Evolutionary conservation across 2,329 filamentous ascomycete genomes (phyloP).

Genomic region (Alternaria angustiovoidea): DNA sequence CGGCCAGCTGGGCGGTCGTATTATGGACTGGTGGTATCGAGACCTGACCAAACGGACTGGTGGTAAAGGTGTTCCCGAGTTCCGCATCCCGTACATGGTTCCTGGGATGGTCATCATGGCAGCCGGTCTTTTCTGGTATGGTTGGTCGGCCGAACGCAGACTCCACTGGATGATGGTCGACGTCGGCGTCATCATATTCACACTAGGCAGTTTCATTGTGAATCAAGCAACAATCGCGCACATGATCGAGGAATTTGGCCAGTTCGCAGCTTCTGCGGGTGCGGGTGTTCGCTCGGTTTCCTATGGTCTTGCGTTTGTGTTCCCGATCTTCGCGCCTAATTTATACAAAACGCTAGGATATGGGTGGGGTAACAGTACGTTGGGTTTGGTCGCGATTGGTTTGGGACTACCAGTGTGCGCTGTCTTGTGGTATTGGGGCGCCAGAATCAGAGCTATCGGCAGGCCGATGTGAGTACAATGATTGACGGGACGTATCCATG

Average conservation of each 20-base stretch:
- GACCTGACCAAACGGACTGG: slow-evolving; percentile 39
- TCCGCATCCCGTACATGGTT: neutral
- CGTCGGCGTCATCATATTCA: slow-evolving; percentile 57
- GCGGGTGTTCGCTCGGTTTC: slow-evolving; percentile 6
- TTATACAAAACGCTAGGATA: slow-evolving; percentile 47
- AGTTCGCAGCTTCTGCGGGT: slow-evolving; percentile 22
- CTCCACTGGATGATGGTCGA: slow-evolving; percentile 64
- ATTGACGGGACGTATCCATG: neutral
- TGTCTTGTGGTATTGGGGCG: no score
- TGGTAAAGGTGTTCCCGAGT: slow-evolving; percentile 14
- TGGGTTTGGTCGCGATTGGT: slow-evolving; percentile 32
- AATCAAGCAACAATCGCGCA: slow-evolving; percentile 23
- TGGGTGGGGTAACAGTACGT: slow-evolving; percentile 44
- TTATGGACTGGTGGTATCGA: slow-evolving; percentile 18
- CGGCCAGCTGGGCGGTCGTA: slow-evolving; percentile 42
- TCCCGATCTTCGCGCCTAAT: slow-evolving; percentile 50
- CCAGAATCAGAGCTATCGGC: no score
- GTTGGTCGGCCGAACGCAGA: slow-evolving; percentile 61
- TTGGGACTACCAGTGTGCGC: neutral
- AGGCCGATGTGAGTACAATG: no score
- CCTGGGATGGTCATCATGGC: slow-evolving; percentile 36
- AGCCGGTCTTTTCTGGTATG: slow-evolving; percentile 54
- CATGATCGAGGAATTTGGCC: slow-evolving; percentile 31
- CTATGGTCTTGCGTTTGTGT: slow-evolving; percentile 29
- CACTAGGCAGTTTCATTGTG: neutral